Percentiles rank a stretch among this genome's conserved stretches.
Conservation (phyloP, 495 filamentous ascomycete genomes). For the Annulohypoxylon moriforme region DNA sequence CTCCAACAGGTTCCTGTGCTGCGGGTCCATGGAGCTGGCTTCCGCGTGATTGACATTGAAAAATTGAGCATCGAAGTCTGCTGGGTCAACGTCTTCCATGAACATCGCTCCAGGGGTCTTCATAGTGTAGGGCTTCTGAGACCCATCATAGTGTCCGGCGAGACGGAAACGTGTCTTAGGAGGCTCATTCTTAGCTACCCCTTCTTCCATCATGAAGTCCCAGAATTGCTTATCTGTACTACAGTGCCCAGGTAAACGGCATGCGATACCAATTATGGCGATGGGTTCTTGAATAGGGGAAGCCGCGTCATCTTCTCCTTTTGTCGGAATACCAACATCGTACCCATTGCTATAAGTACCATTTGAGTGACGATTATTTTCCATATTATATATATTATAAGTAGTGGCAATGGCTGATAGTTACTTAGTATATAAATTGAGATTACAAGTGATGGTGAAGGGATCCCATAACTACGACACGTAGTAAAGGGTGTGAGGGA, state of each 20-base stretch:
- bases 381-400: too few relatives aligned
- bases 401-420: too few relatives aligned
- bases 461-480: too few relatives aligned
- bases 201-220: constrained; percentile 49
- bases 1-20: not conserved
- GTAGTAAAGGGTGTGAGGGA: too few relatives aligned
- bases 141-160: constrained; percentile 60
- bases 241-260: constrained; percentile 62
- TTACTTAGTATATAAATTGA: too few relatives aligned
- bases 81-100: constrained; percentile 62
- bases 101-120: constrained; percentile 50
- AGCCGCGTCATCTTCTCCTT: too few relatives aligned
- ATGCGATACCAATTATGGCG: constrained; percentile 64
- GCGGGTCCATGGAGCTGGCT: not conserved
- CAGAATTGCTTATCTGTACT: constrained; percentile 61
- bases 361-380: too few relatives aligned
- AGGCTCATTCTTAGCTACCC: constrained; percentile 55
- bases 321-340: too few relatives aligned
- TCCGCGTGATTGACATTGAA: not conserved
- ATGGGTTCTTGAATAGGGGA: constrained; percentile 45
- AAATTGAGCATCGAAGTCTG: constrained; percentile 47
- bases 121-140: constrained; percentile 76
- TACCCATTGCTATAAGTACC: too few relatives aligned
- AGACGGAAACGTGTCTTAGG: constrained; percentile 71
- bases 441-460: too few relatives aligned